Evolutionary conservation across 495 filamentous ascomycete species (phyloP), one percentile per base, ranked within the genome.

Genomic region (Daldinia grandis): DNA sequence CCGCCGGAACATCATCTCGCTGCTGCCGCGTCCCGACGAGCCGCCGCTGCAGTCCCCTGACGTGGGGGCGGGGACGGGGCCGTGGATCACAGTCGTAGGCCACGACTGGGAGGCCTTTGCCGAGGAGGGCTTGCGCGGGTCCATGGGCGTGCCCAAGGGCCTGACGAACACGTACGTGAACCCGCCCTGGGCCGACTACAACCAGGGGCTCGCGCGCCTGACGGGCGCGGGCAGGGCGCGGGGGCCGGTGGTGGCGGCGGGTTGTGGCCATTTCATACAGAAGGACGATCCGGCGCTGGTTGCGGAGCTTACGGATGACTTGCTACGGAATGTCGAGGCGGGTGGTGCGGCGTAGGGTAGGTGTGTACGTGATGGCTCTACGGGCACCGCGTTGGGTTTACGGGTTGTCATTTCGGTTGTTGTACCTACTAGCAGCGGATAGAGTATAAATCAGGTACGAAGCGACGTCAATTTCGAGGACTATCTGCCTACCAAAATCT

Each of bases 231-330:
- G 77, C 25, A 78, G 72, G 42, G 79, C 75, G 55, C 76, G 76
- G 4, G 83, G 86, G 1, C 83, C 86, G 5, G 68, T 88, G 12
- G 81, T 84, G 51, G 88, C 88, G 0, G 78, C 79, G 12, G 78
- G 78, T 0, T 87, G 87, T 44, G 87, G 88, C 0, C 87, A 90
- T 73, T 90, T 90, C 69, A 82, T 91, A 33, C 88, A 90, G 70
- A 85, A 74, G 68, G 88, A 90, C 68, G 82, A 86, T 62, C 88
- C 88, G 19, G 73, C 50, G n/a, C 82, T 89, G 70, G 88, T 90
- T 15, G 82, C 81, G 0, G 72, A 69, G 35, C 81, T 88, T 69
- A 72, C 85, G n/a, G 68, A 72, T 54, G 73, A 69, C 4, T 54
- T 89, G 42, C 56, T 88, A 1, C 35, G 5, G 56, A 40, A 33